phyloP scores from a whole-genome alignment of 2,329 filamentous ascomycete species.

The Spiromastix sp. region DNA sequence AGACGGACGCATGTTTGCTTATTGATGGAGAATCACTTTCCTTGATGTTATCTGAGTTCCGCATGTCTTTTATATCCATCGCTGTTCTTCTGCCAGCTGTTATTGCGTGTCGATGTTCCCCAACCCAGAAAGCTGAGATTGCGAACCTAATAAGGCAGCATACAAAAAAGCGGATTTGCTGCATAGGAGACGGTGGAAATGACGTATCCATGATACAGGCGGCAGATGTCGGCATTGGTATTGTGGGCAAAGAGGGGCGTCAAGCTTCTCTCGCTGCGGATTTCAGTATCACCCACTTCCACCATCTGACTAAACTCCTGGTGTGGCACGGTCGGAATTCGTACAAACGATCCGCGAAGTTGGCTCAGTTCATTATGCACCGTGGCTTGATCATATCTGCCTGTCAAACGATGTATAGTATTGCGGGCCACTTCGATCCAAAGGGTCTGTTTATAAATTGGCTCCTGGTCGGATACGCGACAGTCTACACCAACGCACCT shows the following conservation, averaged over 20 bases:
- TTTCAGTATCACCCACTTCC: slow-evolving; percentile 93
- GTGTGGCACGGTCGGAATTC: slow-evolving; percentile 98
- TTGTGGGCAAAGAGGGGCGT: slow-evolving; percentile 93
- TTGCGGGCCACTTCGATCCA: slow-evolving; percentile 83
- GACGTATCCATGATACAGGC: slow-evolving; percentile 99
- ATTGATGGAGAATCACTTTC: slow-evolving; percentile 89
- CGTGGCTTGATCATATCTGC: slow-evolving; percentile 90
- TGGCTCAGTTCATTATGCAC: slow-evolving; percentile 97
- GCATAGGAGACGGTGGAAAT: slow-evolving; percentile 95
- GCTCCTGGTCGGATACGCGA: slow-evolving; percentile 94
- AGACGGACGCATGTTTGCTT: slow-evolving; percentile 75
- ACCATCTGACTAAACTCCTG: slow-evolving; percentile 88
- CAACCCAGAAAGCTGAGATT: slow-evolving; percentile 92
- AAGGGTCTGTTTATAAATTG: slow-evolving; percentile 93
- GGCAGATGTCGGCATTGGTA: slow-evolving; percentile 93
- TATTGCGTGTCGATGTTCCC: slow-evolving; percentile 91
- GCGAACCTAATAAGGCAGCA: slow-evolving; percentile 80
- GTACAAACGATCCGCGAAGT: slow-evolving; percentile 90
- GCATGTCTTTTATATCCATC: slow-evolving; percentile 73
- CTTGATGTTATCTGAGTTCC: slow-evolving; percentile 72
- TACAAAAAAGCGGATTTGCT: slow-evolving; percentile 92
- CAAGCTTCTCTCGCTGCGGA: slow-evolving; percentile 93
- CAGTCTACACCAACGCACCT: slow-evolving; percentile 85
- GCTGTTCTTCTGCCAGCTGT: slow-evolving; percentile 85
- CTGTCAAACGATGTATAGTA: slow-evolving; percentile 95